Evolutionary conservation across 2,329 filamentous ascomycete species (phyloP), one percentile per base, ranked within the genome.

Genomic region (Fusarium incarnatum): DNA sequence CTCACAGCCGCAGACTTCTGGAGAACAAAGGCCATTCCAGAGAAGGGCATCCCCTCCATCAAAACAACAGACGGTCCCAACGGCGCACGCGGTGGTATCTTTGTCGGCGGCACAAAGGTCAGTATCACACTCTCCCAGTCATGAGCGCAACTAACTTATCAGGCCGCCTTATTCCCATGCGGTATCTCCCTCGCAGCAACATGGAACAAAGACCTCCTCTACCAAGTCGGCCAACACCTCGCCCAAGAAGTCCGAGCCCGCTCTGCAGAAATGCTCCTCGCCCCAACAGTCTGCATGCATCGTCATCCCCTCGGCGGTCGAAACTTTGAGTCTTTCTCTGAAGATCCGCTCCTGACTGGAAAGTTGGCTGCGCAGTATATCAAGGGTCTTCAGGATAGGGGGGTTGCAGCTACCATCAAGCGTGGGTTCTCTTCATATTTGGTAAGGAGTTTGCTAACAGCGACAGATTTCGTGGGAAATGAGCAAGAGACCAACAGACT

Each of bases 301-400:
- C 88, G 93, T 18, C 92, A 92, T 52, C 93, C 93, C 1, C 84
- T 96, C 0, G 93, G 93, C n/a, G 93, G 93, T 20, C 87, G 93
- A 64, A 94, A 94, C 69, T 97, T 96, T 72, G 93, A 97, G 79
- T 94, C 92, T 0, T 96, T 94, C 78, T 94, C 92, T 0, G 93
- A 96, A 78, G 93, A 96, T 71, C 93, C 93, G 1, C 86, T 91
- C 12, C 84, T 97, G 8, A 93, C 92, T 0, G 92, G 92, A 32
- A 91, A 90, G 67, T 82, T 94, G 64, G 91, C 91, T 15, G 88
- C 91, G 1, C 86, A 91, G 64, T 92, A 92, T 67, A 90, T 93
- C 75, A 89, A 87, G 49, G 92, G 91, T 10, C 82, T 92, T 57
- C 93, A 96, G 76, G 89, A 90, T 25, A 90, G 89, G 64, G 90